Percentiles rank a stretch among this genome's conserved stretches.
Conservation (phyloP, 192 early-diverging fungal species). For the Martensiomyces pterosporus region DNA sequence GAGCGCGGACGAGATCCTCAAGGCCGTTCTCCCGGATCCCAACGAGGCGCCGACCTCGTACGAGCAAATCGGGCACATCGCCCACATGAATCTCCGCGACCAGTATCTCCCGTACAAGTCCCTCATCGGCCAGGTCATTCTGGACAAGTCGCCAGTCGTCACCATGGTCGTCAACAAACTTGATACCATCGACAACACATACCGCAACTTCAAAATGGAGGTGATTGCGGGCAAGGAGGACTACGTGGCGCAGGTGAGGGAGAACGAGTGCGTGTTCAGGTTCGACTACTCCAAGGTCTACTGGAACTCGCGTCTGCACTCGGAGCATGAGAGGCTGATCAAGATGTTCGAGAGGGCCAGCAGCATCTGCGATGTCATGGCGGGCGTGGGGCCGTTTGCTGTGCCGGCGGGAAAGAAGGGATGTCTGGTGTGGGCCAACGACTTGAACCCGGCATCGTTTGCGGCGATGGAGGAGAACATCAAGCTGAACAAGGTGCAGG, state of each 20-base stretch:
- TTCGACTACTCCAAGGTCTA: conserved; percentile 98
- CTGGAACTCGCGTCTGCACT: conserved; percentile 97
- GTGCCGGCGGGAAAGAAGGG: conserved; percentile 84
- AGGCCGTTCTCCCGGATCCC: conserved; percentile 79
- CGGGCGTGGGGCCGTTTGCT: conserved; percentile 96
- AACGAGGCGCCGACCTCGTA: conserved; percentile 81
- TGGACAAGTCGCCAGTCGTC: conserved; percentile 91
- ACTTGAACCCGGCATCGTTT: conserved; percentile 90
- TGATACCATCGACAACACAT: conserved; percentile 91
- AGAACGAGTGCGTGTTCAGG: conserved; percentile 84
- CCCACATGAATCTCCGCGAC: conserved; percentile 94
- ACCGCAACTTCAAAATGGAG: conserved; percentile 97
- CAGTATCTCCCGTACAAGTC: conserved; percentile 84
- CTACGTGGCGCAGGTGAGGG: conserved; percentile 82
- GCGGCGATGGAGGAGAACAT: conserved; percentile 79
- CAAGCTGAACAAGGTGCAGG: conserved; percentile 76
- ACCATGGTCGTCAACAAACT: conserved; percentile 96
- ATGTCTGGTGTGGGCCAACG: conserved; percentile 91
- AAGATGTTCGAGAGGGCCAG: conserved; percentile 64
- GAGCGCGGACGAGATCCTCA: conserved; percentile 87
- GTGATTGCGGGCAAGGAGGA: conserved; percentile 85
- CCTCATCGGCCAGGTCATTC: conserved; percentile 90
- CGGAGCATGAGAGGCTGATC: conserved; percentile 92
- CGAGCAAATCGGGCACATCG: conserved; percentile 89
- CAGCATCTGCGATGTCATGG: conserved; percentile 91